phyloP scores from a whole-genome alignment of 306 rosid genomes.

The Sechiopsis laciniata region DNA sequence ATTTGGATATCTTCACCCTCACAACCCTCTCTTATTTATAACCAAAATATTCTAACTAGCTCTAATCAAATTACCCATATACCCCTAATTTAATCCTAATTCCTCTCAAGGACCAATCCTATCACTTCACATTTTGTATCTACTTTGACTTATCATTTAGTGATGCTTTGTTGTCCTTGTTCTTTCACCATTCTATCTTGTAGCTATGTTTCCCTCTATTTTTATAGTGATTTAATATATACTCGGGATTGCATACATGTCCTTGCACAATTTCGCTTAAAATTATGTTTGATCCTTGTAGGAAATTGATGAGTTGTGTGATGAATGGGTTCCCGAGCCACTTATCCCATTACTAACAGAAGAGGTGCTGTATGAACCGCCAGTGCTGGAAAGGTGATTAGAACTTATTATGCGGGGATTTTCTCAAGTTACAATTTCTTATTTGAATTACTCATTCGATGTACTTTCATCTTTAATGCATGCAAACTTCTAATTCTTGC shows the following conservation, averaged over 20 bases:
- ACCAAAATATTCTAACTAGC: too few relatives aligned
- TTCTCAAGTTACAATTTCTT: background rate
- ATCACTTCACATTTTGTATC: background rate
- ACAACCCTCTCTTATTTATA: too few relatives aligned
- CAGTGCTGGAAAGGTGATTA: slow-evolving; percentile 81
- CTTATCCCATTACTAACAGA: slow-evolving; percentile 74
- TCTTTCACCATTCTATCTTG: background rate
- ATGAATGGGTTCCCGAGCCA: slow-evolving; percentile 92
- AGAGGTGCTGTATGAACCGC: slow-evolving; percentile 69
- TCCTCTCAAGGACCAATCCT: too few relatives aligned
- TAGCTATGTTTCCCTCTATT: background rate
- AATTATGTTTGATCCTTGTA: slow-evolving; percentile 26
- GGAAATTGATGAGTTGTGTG: slow-evolving; percentile 93
- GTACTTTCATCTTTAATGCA: background rate
- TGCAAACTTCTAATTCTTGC: background rate
- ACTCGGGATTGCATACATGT: background rate
- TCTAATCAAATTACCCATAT: too few relatives aligned
- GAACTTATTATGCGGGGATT: slow-evolving; percentile 2
- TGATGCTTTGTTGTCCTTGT: background rate
- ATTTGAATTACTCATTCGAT: background rate
- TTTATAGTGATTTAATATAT: background rate
- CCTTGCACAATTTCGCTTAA: background rate
- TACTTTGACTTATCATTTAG: background rate
- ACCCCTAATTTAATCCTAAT: too few relatives aligned
- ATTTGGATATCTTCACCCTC: too few relatives aligned